These are phyloP conservation scores for Melanogaster broomeanus DNA, from an alignment of 768 basidiomycete genomes.

Conservation along the genomic window DNA sequence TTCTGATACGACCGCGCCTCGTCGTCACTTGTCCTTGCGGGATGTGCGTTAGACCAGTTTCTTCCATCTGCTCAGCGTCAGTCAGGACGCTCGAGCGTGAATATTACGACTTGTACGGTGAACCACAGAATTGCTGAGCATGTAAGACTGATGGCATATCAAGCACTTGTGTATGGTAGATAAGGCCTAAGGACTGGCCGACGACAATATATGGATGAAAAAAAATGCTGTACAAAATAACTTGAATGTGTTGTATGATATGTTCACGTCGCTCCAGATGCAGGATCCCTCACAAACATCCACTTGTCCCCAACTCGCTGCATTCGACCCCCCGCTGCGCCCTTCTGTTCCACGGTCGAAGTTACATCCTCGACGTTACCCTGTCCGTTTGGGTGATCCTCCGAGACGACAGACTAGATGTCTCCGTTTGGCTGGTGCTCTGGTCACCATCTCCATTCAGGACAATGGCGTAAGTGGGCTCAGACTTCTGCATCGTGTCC, in stretches of 20 bases:
- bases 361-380: background rate
- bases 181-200: background rate
- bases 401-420: background rate
- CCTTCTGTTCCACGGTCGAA: slow-evolving; percentile 5
- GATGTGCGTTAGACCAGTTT: too few species aligned
- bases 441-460: slow-evolving; percentile 49
- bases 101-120: background rate
- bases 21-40: too few species aligned
- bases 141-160: background rate
- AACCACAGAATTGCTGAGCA: background rate
- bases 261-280: slow-evolving; percentile 22
- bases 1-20: too few species aligned
- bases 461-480: slow-evolving; percentile 58
- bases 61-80: too few species aligned
- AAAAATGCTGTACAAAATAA: slow-evolving; percentile 21
- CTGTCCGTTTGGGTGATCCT: slow-evolving; percentile 3
- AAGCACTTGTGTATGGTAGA: background rate
- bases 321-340: slow-evolving; percentile 51
- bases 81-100: too few species aligned
- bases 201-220: background rate
- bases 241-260: slow-evolving; percentile 20
- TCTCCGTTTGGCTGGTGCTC: slow-evolving; percentile 2
- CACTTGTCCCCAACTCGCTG: slow-evolving; percentile 71
- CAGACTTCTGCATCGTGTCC: slow-evolving; percentile 26
- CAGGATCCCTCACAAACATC: slow-evolving; percentile 59